Evolutionary conservation across 139 green algal species (phyloP).

Genomic region (Volvox africanus): DNA sequence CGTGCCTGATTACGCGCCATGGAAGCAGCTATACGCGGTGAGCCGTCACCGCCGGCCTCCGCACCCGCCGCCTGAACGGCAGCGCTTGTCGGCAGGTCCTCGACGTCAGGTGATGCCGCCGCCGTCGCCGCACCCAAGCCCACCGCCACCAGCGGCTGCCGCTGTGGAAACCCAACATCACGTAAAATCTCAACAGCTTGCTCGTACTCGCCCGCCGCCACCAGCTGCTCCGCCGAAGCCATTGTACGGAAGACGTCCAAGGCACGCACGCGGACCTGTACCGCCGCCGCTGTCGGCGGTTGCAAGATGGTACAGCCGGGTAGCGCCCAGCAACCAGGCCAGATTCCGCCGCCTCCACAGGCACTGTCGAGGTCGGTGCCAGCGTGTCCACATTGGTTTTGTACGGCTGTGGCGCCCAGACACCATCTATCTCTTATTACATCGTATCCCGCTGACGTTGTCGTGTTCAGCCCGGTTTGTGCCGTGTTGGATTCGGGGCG

Average conservation of each 20-base stretch:
- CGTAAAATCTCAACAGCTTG: background rate
- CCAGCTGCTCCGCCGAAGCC: slow-evolving; percentile 17
- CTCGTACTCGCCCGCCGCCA: slow-evolving; percentile 8
- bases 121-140: background rate
- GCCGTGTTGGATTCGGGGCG: too few relatives aligned
- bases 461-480: too few relatives aligned
- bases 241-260: slow-evolving; percentile 44
- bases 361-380: too few relatives aligned
- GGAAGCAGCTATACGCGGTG: background rate
- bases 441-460: too few relatives aligned
- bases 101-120: background rate
- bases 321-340: background rate
- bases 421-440: too few relatives aligned
- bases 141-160: background rate
- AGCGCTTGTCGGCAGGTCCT: background rate
- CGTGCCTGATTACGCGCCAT: background rate
- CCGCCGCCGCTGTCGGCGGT: background rate
- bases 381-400: too few relatives aligned
- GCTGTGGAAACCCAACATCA: slow-evolving; percentile 15
- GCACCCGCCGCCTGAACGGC: background rate
- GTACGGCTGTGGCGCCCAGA: too few relatives aligned
- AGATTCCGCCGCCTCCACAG: background rate
- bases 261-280: background rate
- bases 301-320: background rate
- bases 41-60: background rate